These are phyloP conservation scores for Westerdykella aurantiaca DNA, from an alignment of 2,329 filamentous ascomycete genomes.

Conservation along the genomic window DNA sequence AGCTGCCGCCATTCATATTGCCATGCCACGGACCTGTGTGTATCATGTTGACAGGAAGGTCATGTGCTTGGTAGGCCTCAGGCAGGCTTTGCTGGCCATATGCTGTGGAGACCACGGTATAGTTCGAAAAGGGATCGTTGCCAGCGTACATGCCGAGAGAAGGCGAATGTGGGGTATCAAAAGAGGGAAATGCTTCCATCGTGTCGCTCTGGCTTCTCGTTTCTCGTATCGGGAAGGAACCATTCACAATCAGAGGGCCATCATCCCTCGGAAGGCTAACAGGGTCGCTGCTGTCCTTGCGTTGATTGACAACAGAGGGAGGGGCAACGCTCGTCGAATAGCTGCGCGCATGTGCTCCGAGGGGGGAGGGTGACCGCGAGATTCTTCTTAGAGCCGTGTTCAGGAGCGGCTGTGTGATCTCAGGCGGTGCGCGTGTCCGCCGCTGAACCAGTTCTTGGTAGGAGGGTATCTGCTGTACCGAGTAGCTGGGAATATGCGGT, in stretches of 20 bases:
- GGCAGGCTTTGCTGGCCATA: no score
- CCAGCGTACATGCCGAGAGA: not conserved
- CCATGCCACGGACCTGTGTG: not conserved
- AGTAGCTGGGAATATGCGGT: constrained; percentile 31
- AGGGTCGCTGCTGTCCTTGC: constrained; percentile 18
- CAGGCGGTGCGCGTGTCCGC: constrained; percentile 40
- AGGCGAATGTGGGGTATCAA: constrained; percentile 6
- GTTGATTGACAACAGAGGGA: constrained; percentile 9
- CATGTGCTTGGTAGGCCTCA: no score
- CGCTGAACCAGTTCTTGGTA: constrained; percentile 40
- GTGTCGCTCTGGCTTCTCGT: constrained; percentile 21
- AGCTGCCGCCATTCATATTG: constrained; percentile 10
- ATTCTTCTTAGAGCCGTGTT: constrained; percentile 31
- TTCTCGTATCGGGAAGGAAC: constrained; percentile 32
- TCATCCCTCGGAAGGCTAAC: constrained; percentile 23
- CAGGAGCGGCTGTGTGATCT: constrained; percentile 37
- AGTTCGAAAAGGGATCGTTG: not conserved
- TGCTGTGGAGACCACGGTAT: not conserved
- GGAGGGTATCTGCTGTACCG: constrained; percentile 31
- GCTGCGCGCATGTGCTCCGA: constrained; percentile 39
- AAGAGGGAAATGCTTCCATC: constrained; percentile 16
- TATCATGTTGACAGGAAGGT: no score
- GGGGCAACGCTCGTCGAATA: constrained; percentile 30
- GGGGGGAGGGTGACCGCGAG: constrained; percentile 45
- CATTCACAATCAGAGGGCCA: constrained; percentile 38